Conservation (phyloP, 2,329 filamentous ascomycete species). For the Aureobasidium sp. region DNA sequence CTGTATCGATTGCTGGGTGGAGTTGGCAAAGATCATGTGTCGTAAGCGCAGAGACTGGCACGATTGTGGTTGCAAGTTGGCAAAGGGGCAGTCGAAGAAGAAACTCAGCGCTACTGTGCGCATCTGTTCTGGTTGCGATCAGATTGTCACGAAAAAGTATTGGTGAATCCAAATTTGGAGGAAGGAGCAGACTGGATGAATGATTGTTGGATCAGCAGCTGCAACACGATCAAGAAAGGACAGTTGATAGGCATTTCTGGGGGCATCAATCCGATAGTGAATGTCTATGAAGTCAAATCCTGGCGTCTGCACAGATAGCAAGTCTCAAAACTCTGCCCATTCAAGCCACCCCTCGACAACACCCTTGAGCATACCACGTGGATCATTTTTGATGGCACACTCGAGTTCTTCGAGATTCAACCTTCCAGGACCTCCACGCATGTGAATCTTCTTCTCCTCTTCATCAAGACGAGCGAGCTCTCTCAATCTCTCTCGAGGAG, state of each 20-base stretch:
- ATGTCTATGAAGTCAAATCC: too few species aligned
- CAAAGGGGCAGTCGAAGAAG: neutral
- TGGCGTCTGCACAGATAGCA: too few species aligned
- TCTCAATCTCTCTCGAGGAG: conserved; percentile 34
- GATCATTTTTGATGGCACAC: conserved; percentile 58
- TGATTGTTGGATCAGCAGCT: too few species aligned
- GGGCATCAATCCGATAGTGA: too few species aligned
- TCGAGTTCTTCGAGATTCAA: conserved; percentile 77
- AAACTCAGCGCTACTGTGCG: neutral
- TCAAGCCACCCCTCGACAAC: conserved; percentile 92
- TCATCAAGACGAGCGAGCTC: conserved; percentile 49
- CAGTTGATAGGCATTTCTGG: too few species aligned
- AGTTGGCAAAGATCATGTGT: neutral
- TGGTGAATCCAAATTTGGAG: too few species aligned
- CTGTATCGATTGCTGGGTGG: neutral
- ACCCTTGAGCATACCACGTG: conserved; percentile 53
- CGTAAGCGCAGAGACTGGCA: neutral
- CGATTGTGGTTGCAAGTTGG: neutral
- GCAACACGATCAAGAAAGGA: too few species aligned
- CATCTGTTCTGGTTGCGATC: neutral
- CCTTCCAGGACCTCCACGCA: conserved; percentile 70
- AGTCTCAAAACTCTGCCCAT: conserved; percentile 52
- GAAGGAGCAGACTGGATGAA: too few species aligned
- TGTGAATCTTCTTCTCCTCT: conserved; percentile 61
- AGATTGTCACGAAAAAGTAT: too few species aligned